These are phyloP conservation scores for Suhomyces emberorum DNA, from an alignment of 805 yeast genomes.

Conservation along the genomic window DNA sequence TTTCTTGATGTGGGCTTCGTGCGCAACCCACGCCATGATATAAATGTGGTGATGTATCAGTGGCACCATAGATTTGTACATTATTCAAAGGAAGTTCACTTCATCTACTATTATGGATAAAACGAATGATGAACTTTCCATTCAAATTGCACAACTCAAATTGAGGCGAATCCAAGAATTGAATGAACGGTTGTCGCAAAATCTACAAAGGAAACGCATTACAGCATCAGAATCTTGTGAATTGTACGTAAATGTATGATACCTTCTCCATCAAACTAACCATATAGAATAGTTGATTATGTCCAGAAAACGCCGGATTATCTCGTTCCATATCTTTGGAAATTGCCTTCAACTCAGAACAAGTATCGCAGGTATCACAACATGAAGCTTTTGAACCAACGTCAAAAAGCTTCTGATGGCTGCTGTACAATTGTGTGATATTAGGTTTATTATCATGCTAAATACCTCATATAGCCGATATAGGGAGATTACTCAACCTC, in stretches of 20 bases:
- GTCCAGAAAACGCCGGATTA: constrained; percentile 45
- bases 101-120: background rate
- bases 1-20: constrained; percentile 3
- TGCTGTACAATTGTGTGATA: constrained; percentile 37
- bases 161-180: constrained; percentile 27
- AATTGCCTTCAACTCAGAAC: constrained; percentile 30
- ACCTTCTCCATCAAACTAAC: background rate
- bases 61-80: background rate
- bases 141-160: constrained; percentile 52
- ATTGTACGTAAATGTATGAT: constrained; percentile 2
- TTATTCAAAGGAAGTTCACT: too few species aligned
- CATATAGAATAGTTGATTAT: constrained; percentile 36
- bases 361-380: constrained; percentile 28
- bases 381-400: constrained; percentile 8
- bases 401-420: constrained; percentile 7
- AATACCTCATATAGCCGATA: background rate
- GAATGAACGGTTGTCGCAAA: constrained; percentile 49
- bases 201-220: constrained; percentile 51
- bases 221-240: constrained; percentile 12
- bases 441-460: too few species aligned
- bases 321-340: constrained; percentile 46
- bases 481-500: constrained; percentile 4
- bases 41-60: constrained; percentile 1
- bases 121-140: constrained; percentile 11
- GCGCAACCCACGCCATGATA: background rate